phyloP scores from a whole-genome alignment of 2,329 filamentous ascomycete genomes.

The Fusarium equiseti region DNA sequence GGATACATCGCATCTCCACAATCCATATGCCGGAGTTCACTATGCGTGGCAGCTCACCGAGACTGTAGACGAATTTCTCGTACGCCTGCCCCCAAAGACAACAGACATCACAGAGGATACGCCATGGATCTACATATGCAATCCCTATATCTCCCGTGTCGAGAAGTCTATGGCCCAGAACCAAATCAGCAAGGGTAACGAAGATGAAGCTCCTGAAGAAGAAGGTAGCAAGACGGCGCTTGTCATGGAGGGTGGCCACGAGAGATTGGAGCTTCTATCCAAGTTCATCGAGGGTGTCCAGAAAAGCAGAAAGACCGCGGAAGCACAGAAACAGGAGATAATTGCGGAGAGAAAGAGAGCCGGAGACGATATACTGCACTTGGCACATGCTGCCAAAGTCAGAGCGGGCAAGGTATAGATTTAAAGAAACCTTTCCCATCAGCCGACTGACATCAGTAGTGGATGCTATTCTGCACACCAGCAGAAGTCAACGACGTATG shows the following conservation, averaged over 20 bases:
- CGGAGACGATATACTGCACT: slow-evolving; percentile 66
- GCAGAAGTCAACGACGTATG: slow-evolving; percentile 72
- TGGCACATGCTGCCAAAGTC: slow-evolving; percentile 70
- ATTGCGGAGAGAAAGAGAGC: slow-evolving; percentile 63
- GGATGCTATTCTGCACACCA: slow-evolving; percentile 77
- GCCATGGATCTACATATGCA: slow-evolving; percentile 80
- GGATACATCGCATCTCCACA: slow-evolving; percentile 60
- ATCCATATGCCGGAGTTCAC: slow-evolving; percentile 67
- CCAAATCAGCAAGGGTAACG: slow-evolving; percentile 58
- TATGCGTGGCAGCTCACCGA: slow-evolving; percentile 75
- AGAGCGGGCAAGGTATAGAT: slow-evolving; percentile 72
- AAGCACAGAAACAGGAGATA: slow-evolving; percentile 60
- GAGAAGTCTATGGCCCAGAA: slow-evolving; percentile 51
- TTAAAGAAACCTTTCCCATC: not conserved
- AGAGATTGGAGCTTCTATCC: slow-evolving; percentile 61
- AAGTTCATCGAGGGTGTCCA: slow-evolving; percentile 63
- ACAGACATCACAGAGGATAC: slow-evolving; percentile 61
- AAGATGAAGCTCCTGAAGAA: slow-evolving; percentile 63
- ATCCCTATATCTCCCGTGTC: slow-evolving; percentile 65
- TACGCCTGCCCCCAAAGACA: slow-evolving; percentile 74
- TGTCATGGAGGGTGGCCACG: slow-evolving; percentile 66
- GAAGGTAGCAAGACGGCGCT: slow-evolving; percentile 59
- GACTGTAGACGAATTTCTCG: slow-evolving; percentile 72
- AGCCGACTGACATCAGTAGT: slow-evolving; percentile 61
- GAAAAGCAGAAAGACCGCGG: slow-evolving; percentile 50